phyloP scores from a whole-genome alignment of 345 rosid genomes.

The Brassica carinata region DNA sequence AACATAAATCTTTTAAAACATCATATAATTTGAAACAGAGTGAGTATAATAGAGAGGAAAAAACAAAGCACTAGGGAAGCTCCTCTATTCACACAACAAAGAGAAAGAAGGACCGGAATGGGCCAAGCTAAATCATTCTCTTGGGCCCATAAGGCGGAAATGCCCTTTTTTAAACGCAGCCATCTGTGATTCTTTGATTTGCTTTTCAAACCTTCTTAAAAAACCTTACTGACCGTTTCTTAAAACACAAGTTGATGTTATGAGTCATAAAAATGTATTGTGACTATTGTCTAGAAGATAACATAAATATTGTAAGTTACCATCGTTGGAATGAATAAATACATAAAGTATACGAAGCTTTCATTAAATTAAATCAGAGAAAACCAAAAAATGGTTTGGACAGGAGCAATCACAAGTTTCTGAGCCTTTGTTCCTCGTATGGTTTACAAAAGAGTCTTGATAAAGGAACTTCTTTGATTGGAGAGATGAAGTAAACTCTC shows the following conservation, averaged over 20 bases:
- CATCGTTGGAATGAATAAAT: background rate
- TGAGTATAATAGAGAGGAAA: too few species aligned
- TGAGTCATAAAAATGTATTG: background rate
- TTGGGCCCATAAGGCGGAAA: background rate
- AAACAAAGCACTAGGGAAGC: too few species aligned
- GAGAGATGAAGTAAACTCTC: constrained; percentile 39
- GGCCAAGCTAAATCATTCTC: too few species aligned
- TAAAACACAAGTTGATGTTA: background rate
- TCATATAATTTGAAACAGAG: too few species aligned
- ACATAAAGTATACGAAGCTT: background rate
- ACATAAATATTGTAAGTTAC: background rate
- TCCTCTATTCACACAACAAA: too few species aligned
- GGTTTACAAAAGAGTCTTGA: constrained; percentile 42
- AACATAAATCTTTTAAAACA: too few species aligned
- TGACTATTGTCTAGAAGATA: background rate
- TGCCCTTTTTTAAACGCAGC: background rate
- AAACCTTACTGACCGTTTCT: background rate
- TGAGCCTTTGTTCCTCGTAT: constrained; percentile 37
- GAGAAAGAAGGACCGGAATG: too few species aligned
- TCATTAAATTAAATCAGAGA: background rate
- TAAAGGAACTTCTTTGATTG: constrained; percentile 44
- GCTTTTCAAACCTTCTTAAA: background rate
- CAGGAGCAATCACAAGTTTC: constrained; percentile 34
- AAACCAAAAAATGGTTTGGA: background rate
- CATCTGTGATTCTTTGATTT: background rate